These are phyloP conservation scores for Nidularia sp. DNA, from an alignment of 768 basidiomycete species.

Conservation along the genomic window DNA sequence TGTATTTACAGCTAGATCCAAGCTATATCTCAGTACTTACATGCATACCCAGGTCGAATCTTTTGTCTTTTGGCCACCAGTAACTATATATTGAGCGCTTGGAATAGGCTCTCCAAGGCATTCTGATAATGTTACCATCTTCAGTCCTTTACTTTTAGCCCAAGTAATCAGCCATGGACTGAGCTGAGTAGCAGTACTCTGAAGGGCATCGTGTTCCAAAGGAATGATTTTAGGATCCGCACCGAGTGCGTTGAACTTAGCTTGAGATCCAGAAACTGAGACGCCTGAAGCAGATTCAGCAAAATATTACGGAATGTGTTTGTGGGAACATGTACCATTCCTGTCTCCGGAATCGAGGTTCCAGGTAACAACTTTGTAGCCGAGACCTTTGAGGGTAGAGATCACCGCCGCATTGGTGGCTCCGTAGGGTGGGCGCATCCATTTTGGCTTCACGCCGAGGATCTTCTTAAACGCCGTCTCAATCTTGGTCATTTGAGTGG, in stretches of 20 bases:
- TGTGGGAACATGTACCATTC: slow-evolving; percentile 4
- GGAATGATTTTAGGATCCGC: slow-evolving; percentile 9
- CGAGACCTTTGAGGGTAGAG: slow-evolving; percentile 3
- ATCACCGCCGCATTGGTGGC: slow-evolving; percentile 4
- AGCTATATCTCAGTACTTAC: no score
- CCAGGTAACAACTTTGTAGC: slow-evolving; percentile 11
- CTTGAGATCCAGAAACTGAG: no score
- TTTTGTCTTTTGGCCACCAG: slow-evolving; percentile 1
- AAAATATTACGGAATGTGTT: background rate
- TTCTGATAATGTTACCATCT: slow-evolving; percentile 9
- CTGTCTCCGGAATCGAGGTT: slow-evolving; percentile 10
- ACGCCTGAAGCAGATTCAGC: no score
- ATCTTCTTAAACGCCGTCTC: slow-evolving; percentile 11
- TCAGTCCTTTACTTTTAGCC: slow-evolving; percentile 8
- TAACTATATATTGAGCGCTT: slow-evolving; percentile 5
- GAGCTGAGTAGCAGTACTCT: slow-evolving; percentile 10
- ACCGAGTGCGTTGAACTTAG: slow-evolving; percentile 7
- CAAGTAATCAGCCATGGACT: slow-evolving; percentile 11
- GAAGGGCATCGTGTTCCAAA: slow-evolving; percentile 11
- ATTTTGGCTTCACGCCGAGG: slow-evolving; percentile 11
- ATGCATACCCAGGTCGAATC: slow-evolving; percentile 8
- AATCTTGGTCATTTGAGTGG: slow-evolving; percentile 5
- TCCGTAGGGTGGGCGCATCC: slow-evolving; percentile 11
- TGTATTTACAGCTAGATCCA: no score
- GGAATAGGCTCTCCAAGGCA: slow-evolving; percentile 11